Evolutionary conservation across 2,329 filamentous ascomycete species (phyloP).

Genomic region (Claviceps monticola): DNA sequence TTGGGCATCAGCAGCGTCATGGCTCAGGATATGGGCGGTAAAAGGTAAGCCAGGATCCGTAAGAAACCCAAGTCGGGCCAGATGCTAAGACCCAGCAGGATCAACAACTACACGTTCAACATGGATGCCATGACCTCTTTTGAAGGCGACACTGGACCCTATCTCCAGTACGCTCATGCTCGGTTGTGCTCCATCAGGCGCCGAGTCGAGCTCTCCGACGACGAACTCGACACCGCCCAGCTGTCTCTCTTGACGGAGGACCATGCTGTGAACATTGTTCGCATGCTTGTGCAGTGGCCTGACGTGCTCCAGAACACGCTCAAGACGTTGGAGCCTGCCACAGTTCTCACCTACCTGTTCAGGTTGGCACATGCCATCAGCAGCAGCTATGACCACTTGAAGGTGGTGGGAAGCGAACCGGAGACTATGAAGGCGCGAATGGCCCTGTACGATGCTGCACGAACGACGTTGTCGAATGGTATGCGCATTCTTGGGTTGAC

Average conservation of each 20-base stretch:
- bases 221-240: conserved; percentile 50
- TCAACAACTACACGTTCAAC: conserved; percentile 60
- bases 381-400: conserved; percentile 68
- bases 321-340: conserved; percentile 65
- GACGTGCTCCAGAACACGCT: conserved; percentile 74
- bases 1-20: conserved; percentile 91
- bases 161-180: conserved; percentile 72
- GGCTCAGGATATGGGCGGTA: conserved; percentile 96
- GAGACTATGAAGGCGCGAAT: conserved; percentile 43
- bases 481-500: conserved; percentile 69
- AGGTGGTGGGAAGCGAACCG: conserved; percentile 66
- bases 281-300: conserved; percentile 71
- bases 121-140: conserved; percentile 73
- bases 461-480: conserved; percentile 65
- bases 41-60: conserved; percentile 44
- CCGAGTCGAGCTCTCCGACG: conserved; percentile 36
- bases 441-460: conserved; percentile 56
- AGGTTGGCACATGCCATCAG: conserved; percentile 74
- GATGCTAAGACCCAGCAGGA: conserved; percentile 18
- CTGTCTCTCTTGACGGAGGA: conserved; percentile 54
- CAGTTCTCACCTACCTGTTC: conserved; percentile 50
- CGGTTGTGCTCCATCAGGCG: conserved; percentile 53
- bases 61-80: neutral
- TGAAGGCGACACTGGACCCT: conserved; percentile 74
- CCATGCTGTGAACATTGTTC: conserved; percentile 59